phyloP scores from a whole-genome alignment of 768 basidiomycete species.

The Serendipita sp. region DNA sequence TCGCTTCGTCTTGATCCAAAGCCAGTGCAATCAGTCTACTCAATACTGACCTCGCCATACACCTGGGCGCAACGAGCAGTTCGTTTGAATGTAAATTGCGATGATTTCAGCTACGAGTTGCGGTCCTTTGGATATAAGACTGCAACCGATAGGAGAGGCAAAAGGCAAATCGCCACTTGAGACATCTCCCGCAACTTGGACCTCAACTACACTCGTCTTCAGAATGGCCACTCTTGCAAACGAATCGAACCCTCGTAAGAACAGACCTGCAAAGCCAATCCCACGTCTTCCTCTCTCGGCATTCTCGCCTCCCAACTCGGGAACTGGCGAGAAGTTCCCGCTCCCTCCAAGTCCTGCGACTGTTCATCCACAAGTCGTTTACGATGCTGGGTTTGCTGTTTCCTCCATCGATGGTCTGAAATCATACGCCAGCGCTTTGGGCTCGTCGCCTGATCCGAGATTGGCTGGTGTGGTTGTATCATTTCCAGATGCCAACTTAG shows the following conservation, averaged over 20 bases:
- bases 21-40: no score
- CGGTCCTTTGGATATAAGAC: no score
- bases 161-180: no score
- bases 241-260: slow-evolving; percentile 31
- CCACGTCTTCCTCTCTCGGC: slow-evolving; percentile 62
- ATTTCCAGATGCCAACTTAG: slow-evolving; percentile 19
- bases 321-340: slow-evolving; percentile 49
- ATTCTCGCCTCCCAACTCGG: slow-evolving; percentile 55
- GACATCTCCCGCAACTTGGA: no score
- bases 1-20: no score
- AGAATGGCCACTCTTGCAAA: neutral
- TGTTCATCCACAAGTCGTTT: slow-evolving; percentile 42
- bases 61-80: no score
- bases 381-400: slow-evolving; percentile 51
- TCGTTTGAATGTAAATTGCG: no score
- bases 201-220: neutral
- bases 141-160: no score
- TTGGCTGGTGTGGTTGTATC: slow-evolving; percentile 42
- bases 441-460: slow-evolving; percentile 28
- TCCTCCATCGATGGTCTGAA: slow-evolving; percentile 26
- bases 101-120: no score
- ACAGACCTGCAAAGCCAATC: slow-evolving; percentile 38
- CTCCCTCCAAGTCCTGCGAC: slow-evolving; percentile 51
- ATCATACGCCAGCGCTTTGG: slow-evolving; percentile 39
- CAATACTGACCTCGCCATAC: no score